phyloP scores from a whole-genome alignment of 345 rosid species.

The Linum usitatissimum region DNA sequence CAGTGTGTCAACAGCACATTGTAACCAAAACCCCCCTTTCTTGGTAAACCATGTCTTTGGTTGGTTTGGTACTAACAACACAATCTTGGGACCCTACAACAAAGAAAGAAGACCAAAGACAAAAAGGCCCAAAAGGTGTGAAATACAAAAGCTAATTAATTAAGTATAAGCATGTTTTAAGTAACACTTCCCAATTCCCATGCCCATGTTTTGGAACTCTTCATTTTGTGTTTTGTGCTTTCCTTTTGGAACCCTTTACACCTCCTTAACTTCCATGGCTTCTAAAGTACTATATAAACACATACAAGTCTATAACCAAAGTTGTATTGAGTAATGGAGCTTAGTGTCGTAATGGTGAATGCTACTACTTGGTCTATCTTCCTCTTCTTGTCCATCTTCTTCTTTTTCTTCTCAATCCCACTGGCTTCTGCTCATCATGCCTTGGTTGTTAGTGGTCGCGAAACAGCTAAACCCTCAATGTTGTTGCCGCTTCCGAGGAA shows the following conservation, averaged over 20 bases:
- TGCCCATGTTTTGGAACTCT: conserved; percentile 35
- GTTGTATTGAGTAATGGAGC: background rate
- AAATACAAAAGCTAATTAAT: background rate
- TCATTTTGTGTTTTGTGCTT: conserved; percentile 52
- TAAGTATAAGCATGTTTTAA: conserved; percentile 3
- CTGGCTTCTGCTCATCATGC: background rate
- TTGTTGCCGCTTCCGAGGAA: conserved; percentile 29
- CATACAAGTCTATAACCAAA: too few relatives aligned
- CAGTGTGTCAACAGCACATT: background rate
- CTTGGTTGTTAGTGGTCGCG: too few relatives aligned
- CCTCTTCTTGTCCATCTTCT: background rate
- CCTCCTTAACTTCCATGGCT: too few relatives aligned
- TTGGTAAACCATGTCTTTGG: background rate
- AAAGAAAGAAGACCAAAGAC: conserved; percentile 1
- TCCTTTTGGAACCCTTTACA: background rate
- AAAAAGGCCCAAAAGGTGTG: conserved; percentile 18
- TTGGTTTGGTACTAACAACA: background rate
- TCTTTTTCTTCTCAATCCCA: background rate
- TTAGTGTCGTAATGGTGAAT: background rate
- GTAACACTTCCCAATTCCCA: conserved; percentile 12
- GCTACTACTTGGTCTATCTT: background rate
- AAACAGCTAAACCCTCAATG: background rate
- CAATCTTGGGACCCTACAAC: conserved; percentile 9
- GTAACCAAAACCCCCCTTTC: background rate
- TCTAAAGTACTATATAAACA: too few relatives aligned